Conservation (phyloP, 371 early-diverging fungal species). For the Saksenaea vasiformis region DNA sequence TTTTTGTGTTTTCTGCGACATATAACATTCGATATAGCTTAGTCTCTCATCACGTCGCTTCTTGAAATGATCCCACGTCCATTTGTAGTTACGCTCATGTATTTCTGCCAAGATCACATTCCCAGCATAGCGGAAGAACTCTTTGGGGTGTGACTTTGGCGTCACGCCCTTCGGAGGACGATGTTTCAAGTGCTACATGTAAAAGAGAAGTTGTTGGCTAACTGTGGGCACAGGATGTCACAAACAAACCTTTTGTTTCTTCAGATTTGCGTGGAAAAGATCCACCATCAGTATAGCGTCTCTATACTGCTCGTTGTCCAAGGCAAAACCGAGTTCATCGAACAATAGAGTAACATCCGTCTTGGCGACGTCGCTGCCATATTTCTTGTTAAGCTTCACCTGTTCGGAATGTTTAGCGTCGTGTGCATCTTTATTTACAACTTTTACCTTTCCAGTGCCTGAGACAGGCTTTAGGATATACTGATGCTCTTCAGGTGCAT, state of each 20-base stretch:
- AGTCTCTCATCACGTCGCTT: constrained; percentile 84
- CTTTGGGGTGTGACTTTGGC: constrained; percentile 79
- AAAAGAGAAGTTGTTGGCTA: neutral
- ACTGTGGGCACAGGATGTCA: neutral
- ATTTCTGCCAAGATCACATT: constrained; percentile 79
- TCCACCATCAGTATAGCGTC: constrained; percentile 81
- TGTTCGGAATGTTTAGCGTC: neutral
- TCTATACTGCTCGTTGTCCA: constrained; percentile 90
- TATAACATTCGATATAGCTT: constrained; percentile 81
- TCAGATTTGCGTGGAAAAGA: constrained; percentile 76
- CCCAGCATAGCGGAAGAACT: constrained; percentile 89
- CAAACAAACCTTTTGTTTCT: constrained; percentile 40
- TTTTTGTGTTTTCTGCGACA: constrained; percentile 61
- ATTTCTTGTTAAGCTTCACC: constrained; percentile 68
- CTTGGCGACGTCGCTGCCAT: constrained; percentile 66
- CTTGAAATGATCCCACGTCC: constrained; percentile 87
- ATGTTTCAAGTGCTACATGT: constrained; percentile 74
- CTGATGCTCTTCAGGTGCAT: constrained; percentile 62
- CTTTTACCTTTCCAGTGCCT: constrained; percentile 82
- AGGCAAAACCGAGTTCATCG: constrained; percentile 89
- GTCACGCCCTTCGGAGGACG: constrained; percentile 78
- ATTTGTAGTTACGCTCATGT: constrained; percentile 79
- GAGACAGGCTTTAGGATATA: constrained; percentile 93
- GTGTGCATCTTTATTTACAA: constrained; percentile 1
- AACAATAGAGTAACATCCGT: constrained; percentile 74